These are phyloP conservation scores for Trichoderma oligosporum DNA, from an alignment of 2,329 filamentous ascomycete genomes.

Conservation along the genomic window DNA sequence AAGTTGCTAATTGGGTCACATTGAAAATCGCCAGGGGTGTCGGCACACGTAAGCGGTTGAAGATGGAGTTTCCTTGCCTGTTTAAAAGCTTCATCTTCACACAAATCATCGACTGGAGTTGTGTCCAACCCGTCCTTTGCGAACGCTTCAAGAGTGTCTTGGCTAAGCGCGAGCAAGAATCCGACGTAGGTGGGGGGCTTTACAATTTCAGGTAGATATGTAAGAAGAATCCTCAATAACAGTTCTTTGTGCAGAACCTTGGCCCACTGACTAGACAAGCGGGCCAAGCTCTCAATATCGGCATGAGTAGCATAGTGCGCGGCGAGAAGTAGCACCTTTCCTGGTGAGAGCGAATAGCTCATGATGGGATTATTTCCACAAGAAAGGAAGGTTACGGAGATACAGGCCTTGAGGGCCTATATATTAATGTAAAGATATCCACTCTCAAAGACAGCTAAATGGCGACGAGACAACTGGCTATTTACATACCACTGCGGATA, in stretches of 20 bases:
- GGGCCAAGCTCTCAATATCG: constrained; percentile 60
- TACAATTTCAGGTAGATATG: constrained; percentile 69
- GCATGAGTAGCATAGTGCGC: constrained; percentile 64
- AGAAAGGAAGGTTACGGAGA: background rate
- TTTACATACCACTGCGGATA: background rate
- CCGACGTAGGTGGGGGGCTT: constrained; percentile 59
- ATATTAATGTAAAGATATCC: constrained; percentile 6
- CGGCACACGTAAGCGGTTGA: constrained; percentile 51
- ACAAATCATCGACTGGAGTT: constrained; percentile 53
- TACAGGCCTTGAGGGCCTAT: constrained; percentile 12
- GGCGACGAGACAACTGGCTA: background rate
- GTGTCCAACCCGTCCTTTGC: constrained; percentile 49
- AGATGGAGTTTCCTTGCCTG: constrained; percentile 61
- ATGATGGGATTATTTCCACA: constrained; percentile 20
- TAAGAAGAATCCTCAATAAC: constrained; percentile 68
- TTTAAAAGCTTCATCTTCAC: constrained; percentile 61
- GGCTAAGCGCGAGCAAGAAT: constrained; percentile 57
- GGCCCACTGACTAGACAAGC: constrained; percentile 54
- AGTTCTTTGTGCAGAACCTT: constrained; percentile 60
- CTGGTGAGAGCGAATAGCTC: constrained; percentile 50
- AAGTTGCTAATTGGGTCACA: constrained; percentile 60
- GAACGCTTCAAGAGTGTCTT: constrained; percentile 42
- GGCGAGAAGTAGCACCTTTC: constrained; percentile 70
- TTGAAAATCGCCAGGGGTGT: constrained; percentile 45
- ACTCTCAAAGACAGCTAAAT: background rate